A percentile compares a stretch with the other conserved stretches of the same genome.
These are phyloP conservation scores for Mycena leptocephala DNA, from an alignment of 768 basidiomycete genomes.

Conservation along the genomic window DNA sequence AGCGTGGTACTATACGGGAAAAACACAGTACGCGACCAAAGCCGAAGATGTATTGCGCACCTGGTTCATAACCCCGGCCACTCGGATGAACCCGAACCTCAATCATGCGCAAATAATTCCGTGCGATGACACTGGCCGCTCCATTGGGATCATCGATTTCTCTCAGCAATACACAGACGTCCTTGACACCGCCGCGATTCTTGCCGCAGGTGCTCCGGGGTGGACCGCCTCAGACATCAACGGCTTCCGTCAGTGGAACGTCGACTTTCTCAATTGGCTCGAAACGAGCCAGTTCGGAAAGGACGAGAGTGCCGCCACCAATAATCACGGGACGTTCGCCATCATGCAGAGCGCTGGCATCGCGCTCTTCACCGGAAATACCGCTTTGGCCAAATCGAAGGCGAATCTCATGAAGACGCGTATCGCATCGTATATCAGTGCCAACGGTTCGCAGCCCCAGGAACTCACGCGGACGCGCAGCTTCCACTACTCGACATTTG, in stretches of 20 bases:
- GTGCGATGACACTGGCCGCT: constrained; percentile 23
- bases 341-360: constrained; percentile 31
- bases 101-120: constrained; percentile 53
- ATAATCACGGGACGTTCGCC: constrained; percentile 34
- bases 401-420: constrained; percentile 6
- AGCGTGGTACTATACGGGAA: constrained; percentile 56
- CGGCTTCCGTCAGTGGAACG: constrained; percentile 29
- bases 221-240: constrained; percentile 16
- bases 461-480: constrained; percentile 33
- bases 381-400: constrained; percentile 8
- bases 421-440: constrained; percentile 16
- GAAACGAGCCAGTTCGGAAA: constrained; percentile 26
- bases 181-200: constrained; percentile 31
- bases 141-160: constrained; percentile 31
- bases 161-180: constrained; percentile 27
- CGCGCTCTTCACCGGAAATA: constrained; percentile 25
- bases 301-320: constrained; percentile 20
- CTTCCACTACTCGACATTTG: constrained; percentile 31
- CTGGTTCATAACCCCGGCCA: constrained; percentile 58
- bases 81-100: constrained; percentile 60
- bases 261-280: constrained; percentile 25
- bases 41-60: constrained; percentile 52
- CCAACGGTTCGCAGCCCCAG: constrained; percentile 27
- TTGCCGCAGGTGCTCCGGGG: constrained; percentile 26
- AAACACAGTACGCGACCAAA: constrained; percentile 48